Evolutionary conservation across 208 protist species (phyloP), one percentile per base, ranked within the genome.

Genomic region (Naegleria lovaniensis): DNA sequence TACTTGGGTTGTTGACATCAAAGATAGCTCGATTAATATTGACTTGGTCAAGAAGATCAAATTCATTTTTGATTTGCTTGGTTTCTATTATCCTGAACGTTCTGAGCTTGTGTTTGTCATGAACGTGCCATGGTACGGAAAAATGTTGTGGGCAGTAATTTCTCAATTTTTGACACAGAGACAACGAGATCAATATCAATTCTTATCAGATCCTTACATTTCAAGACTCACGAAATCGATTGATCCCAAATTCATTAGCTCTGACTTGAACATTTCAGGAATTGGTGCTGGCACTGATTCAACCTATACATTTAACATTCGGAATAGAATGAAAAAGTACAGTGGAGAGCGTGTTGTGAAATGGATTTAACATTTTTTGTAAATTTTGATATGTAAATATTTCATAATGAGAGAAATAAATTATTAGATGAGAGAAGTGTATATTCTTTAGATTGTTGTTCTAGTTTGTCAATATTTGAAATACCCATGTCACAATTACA

Each of bases 1-100:
- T 51, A 48, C 40, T 19, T 85, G 83, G 83, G 83, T 85, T n/a
- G 83, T 85, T 19, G 83, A 85, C 41, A 43, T 85, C 16, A 85
- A 85, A 19, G 40, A 85, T 48, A 39, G 15, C 1, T 22, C 38
- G 0, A 13, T 85, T 5, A 48, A 9, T 43, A 40, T 85, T 22
- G 40, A 85, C 29, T 29, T 85, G 15, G 83, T 85, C 3, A 85
- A 85, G 16, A 43, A 29, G 5, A 48, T 85, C 15, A 85, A 48
- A 11, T 48, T 51, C 25, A 48, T 85, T 51, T 85, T 85, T 29
- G 83, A 85, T 43, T n/a, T 51, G 7, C 41, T 85, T 9, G 83
- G 83, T 16, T 39, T 43, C 15, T 51, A 48, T 51, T 85, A 85
- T 43, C 83, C 83, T 38, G 83, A 85, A 43, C n/a, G 83, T 25